Evolutionary conservation across 805 yeast genomes (phyloP), one percentile per base, ranked within the genome.

Genomic region (Yarrowia sp.): DNA sequence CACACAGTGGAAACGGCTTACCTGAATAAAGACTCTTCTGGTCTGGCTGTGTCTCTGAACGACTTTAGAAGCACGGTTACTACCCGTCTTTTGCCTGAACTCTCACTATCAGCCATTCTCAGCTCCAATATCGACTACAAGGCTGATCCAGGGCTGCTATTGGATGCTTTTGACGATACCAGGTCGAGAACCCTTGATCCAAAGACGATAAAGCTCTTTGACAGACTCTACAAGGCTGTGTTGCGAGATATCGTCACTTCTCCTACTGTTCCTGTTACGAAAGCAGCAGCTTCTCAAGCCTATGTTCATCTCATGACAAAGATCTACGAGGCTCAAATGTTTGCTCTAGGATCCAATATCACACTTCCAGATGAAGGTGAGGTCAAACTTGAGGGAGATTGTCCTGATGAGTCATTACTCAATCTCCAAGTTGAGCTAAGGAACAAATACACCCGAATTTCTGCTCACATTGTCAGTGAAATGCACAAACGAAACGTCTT

Each of bases 141-240:
- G 8, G 11, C 14, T 16, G 65, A 59, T 14, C 65, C 65, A 4
- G 65, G 52, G 7, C 32, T 59, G 16, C 14, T 59, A 9, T 14
- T 59, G 52, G 65, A 59, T 36, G 65, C 65, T 3, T 45, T 59
- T 35, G 65, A 59, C 42, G 52, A 59, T n/a, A 8, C 65, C 14
- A 10, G 52, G 35, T 43, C 65, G 1, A 35, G 65, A 8, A 32
- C 65, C 4, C 42, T 35, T 1, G 52, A 59, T 10, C 8, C 5
- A 3, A 32, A 32, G 9, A 35, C 65, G 5, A 32, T 43, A 9
- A 3, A 12, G 0, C 35, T 59, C 8, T 19, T 43, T 12, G 35
- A 35, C 8, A 42, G 8, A 7, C 42, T 59, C 15, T 59, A 59
- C 35, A 59, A 35, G 15, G 65, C 65, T 11, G 65, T 59, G 3